A percentile compares a stretch with the other conserved stretches of the same genome.
Conservation (phyloP, 1,284 basidiomycete species). For the Ustilago bromivora region DNA sequence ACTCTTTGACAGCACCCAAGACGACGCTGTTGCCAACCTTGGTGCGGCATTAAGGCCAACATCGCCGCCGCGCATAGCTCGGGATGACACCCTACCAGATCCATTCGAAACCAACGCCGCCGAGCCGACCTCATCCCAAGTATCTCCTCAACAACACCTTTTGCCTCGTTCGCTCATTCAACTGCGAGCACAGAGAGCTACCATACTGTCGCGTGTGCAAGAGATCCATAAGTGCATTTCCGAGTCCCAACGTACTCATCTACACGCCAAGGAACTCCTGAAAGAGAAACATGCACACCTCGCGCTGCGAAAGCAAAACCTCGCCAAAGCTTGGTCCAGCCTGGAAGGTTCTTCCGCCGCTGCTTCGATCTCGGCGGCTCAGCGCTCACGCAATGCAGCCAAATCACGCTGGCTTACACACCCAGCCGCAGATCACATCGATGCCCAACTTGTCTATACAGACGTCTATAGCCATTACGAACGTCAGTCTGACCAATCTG, state of each 20-base stretch:
- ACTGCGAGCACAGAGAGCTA: constrained; percentile 27
- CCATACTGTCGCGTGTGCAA: constrained; percentile 29
- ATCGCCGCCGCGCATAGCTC: not conserved
- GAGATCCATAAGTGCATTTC: constrained; percentile 38
- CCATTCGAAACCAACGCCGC: constrained; percentile 27
- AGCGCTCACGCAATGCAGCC: constrained; percentile 31
- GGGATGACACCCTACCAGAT: constrained; percentile 28
- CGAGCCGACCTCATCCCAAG: constrained; percentile 10
- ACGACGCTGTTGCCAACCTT: not conserved
- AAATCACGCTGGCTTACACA: constrained; percentile 42
- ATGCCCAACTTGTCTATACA: constrained; percentile 25
- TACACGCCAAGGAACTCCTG: constrained; percentile 24
- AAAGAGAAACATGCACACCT: constrained; percentile 30
- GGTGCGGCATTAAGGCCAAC: not conserved
- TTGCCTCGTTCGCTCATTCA: constrained; percentile 24
- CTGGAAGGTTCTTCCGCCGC: constrained; percentile 39
- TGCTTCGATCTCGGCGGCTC: constrained; percentile 16
- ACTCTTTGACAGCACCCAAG: constrained; percentile 11
- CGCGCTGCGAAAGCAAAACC: constrained; percentile 38
- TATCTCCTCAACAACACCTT: constrained; percentile 8
- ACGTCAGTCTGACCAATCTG: constrained; percentile 1
- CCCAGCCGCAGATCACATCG: constrained; percentile 35
- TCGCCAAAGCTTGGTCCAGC: constrained; percentile 50
- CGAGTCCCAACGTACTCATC: constrained; percentile 31
- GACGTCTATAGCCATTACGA: constrained; percentile 49